Base-by-base conservation (phyloP, 257 asterid genomes). In the Eustoma russellianum region DNA sequence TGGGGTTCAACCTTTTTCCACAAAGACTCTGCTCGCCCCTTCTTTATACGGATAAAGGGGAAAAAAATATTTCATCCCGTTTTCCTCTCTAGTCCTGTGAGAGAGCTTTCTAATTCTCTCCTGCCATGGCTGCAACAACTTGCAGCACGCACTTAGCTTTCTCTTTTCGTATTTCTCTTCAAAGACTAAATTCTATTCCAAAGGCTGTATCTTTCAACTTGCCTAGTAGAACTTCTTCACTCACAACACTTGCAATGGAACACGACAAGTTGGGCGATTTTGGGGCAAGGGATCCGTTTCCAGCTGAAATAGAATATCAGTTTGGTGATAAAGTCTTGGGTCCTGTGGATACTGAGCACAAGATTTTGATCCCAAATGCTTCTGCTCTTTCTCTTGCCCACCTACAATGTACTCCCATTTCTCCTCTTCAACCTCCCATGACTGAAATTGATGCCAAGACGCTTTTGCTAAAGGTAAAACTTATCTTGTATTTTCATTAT, bases 231-330 rank as follows among this genome's bases (percentile, higher is more conserved):
- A 73, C 69, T 13, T 24, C 33, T 9, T 48, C 73, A 1, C 7
- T 75, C 0, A 74, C 48, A 52, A 65, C 71, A 30, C 60, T 13
- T 54, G 81, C 93, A 13, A 13, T 59, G 46, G 75, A 48, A 33
- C 12, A 41, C 15, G 83, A 82, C 57, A 24, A 68, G 55, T 15
- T 83, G 19, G 98, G 95, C 34, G 96, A 86, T 63, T 90, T 90
- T 62, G 98, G 96, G 5, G 98, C 87, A 0, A 71, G 98, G 64
- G 98, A 90, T 64, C 95, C 98, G 1, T 86, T 83, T 60, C 96
- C 96, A 9, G 96, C 85, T 0, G 98, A 90, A 64, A 53, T 90
- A 0, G 98, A 79, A 75, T 86, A 94, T 78, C 52, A 70, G 5
- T 90, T 90, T 46, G 81, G 76, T 3, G 94, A 86, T 0, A 90